Conservation (phyloP, 2,329 filamentous ascomycete genomes). For the Phaeoacremonium minimum region DNA sequence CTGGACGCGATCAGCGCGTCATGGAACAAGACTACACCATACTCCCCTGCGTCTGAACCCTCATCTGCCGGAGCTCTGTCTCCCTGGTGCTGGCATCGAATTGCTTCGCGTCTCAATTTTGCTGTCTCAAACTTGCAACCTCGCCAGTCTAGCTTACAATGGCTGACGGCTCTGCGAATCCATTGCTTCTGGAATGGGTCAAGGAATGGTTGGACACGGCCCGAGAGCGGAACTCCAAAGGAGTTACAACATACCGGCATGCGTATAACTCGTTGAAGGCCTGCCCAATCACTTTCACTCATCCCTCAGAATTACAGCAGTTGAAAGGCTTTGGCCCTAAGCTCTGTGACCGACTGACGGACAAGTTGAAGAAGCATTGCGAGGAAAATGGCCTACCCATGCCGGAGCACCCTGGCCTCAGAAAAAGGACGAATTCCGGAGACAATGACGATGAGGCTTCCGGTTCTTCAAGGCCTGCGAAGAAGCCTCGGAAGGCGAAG, state of each 20-base stretch:
- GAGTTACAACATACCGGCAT: conserved; percentile 66
- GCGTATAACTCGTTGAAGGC: conserved; percentile 74
- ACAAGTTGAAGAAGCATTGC: conserved; percentile 57
- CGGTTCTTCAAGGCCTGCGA: conserved; percentile 35
- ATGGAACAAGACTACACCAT: no score
- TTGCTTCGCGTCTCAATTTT: not conserved
- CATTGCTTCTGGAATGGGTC: conserved; percentile 67
- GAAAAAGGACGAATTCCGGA: conserved; percentile 27
- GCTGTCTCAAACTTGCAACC: conserved; percentile 13
- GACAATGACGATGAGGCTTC: conserved; percentile 28
- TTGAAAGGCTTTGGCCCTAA: conserved; percentile 73
- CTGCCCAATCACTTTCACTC: conserved; percentile 66
- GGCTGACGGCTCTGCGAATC: conserved; percentile 55
- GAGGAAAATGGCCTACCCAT: conserved; percentile 62
- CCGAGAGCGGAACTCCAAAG: conserved; percentile 65
- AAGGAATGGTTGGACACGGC: conserved; percentile 74
- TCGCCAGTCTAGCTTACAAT: no score
- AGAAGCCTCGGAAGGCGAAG: conserved; percentile 56
- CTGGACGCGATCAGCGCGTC: no score
- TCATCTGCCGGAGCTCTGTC: no score
- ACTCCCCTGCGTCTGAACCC: no score
- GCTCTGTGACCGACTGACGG: conserved; percentile 65
- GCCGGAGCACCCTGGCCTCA: conserved; percentile 52
- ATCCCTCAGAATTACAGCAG: conserved; percentile 68
- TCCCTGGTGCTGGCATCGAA: no score